A percentile compares a stretch with the other conserved stretches of the same genome.
Evolutionary conservation across 257 asterid species (phyloP).

Genomic region (Capsicum chinense): DNA sequence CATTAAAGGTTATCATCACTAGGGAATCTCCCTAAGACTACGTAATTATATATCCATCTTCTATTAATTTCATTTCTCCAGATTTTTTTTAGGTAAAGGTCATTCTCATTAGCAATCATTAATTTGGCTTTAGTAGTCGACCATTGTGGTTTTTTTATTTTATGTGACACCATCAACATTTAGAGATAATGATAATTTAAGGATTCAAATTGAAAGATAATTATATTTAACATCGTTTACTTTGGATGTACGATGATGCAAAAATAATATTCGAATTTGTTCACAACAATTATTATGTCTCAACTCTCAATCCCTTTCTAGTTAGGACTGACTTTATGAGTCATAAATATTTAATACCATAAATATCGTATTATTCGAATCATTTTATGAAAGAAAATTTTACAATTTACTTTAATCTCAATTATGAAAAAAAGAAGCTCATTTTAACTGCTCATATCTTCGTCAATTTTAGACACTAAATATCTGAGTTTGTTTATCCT

Average conservation of each 20-base stretch:
- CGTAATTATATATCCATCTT: neutral
- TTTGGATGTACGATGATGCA: neutral
- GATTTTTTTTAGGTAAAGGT: slow-evolving; percentile 1
- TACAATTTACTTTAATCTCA: no score
- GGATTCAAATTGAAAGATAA: neutral
- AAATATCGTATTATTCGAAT: no score
- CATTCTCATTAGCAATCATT: neutral
- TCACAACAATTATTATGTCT: neutral
- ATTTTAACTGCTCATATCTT: no score
- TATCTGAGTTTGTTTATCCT: no score
- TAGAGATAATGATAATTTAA: slow-evolving; percentile 20
- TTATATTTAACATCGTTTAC: neutral
- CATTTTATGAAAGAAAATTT: no score
- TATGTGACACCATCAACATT: neutral
- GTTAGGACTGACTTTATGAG: neutral
- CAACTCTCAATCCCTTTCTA: neutral
- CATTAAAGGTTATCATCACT: neutral
- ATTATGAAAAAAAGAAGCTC: no score
- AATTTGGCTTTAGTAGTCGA: slow-evolving; percentile 18
- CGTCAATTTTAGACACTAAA: no score
- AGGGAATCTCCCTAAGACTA: slow-evolving; percentile 3
- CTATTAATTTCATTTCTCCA: neutral
- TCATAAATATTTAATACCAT: neutral
- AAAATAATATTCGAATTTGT: neutral
- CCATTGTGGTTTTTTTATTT: neutral